A percentile compares a stretch with the other conserved stretches of the same genome.
Evolutionary conservation across 2,329 filamentous ascomycete genomes (phyloP).

Genomic region (Triangularia setosa): DNA sequence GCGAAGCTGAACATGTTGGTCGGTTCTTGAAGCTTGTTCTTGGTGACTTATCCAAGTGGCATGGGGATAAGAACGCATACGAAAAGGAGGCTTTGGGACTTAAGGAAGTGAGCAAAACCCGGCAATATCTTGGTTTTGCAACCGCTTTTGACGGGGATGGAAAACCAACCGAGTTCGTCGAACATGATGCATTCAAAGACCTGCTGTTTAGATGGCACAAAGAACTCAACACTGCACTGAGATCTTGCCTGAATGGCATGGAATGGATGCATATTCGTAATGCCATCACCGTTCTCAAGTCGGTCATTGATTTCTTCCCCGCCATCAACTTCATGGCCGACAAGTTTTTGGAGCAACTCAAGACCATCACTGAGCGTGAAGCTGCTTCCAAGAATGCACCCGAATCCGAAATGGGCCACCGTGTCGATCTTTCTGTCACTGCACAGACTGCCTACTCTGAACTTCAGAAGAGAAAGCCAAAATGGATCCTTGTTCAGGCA

Average conservation of each 20-base stretch:
- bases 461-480: slow-evolving; percentile 61
- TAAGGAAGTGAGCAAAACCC: slow-evolving; percentile 39
- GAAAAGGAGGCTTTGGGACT: slow-evolving; percentile 74
- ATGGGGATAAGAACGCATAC: slow-evolving; percentile 69
- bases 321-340: slow-evolving; percentile 83
- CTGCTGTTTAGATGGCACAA: slow-evolving; percentile 89
- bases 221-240: slow-evolving; percentile 73
- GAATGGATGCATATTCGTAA: slow-evolving; percentile 99
- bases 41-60: slow-evolving; percentile 78
- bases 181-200: slow-evolving; percentile 82
- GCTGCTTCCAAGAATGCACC: slow-evolving; percentile 44
- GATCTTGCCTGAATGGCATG: slow-evolving; percentile 71
- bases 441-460: slow-evolving; percentile 69
- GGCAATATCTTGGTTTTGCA: slow-evolving; percentile 71
- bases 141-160: slow-evolving; percentile 67
- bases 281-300: slow-evolving; percentile 83
- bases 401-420: slow-evolving; percentile 48
- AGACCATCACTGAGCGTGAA: slow-evolving; percentile 62
- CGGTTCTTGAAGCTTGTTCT: slow-evolving; percentile 82
- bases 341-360: slow-evolving; percentile 59
- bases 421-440: slow-evolving; percentile 71
- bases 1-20: slow-evolving; percentile 89
- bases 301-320: slow-evolving; percentile 77
- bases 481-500: slow-evolving; percentile 71
- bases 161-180: slow-evolving; percentile 67